A percentile compares a stretch with the other conserved stretches of the same genome.
phyloP scores from a whole-genome alignment of 805 yeast genomes.

The Barnettozyma sucrosica region DNA sequence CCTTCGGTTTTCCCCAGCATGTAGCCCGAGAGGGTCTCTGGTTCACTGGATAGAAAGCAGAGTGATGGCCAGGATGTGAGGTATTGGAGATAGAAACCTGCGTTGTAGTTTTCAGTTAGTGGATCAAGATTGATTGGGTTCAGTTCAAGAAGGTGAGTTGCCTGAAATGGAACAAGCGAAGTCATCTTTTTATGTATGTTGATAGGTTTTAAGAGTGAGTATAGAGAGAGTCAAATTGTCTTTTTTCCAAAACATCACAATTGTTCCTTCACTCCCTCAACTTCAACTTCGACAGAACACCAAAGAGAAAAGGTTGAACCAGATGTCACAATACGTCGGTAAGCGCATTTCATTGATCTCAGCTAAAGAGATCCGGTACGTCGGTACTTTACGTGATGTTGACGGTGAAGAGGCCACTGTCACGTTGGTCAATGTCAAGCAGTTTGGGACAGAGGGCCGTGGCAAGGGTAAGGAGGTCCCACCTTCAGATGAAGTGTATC shows the following conservation, averaged over 20 bases:
- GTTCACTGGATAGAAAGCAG: slow-evolving; percentile 67
- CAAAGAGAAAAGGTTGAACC: not conserved
- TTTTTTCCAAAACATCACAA: too few relatives aligned
- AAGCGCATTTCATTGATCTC: slow-evolving; percentile 80
- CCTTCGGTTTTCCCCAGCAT: slow-evolving; percentile 99
- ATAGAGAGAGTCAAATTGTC: too few relatives aligned
- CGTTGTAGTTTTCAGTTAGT: slow-evolving; percentile 85
- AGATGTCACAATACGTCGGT: slow-evolving; percentile 90
- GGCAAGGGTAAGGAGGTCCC: slow-evolving; percentile 68
- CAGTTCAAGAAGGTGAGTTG: slow-evolving; percentile 70
- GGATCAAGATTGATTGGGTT: slow-evolving; percentile 81
- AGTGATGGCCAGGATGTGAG: slow-evolving; percentile 83
- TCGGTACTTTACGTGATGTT: slow-evolving; percentile 81
- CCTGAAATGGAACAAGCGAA: slow-evolving; percentile 79
- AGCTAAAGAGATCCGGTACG: slow-evolving; percentile 72
- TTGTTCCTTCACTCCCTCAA: too few relatives aligned
- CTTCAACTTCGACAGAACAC: too few relatives aligned
- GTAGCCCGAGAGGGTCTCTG: slow-evolving; percentile 49
- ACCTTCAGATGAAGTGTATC: slow-evolving; percentile 64
- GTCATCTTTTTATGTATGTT: slow-evolving; percentile 59
- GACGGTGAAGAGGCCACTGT: slow-evolving; percentile 90
- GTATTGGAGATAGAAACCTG: slow-evolving; percentile 80
- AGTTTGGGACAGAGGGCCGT: slow-evolving; percentile 92
- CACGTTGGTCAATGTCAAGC: slow-evolving; percentile 70
- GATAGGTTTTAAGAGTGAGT: too few relatives aligned